Conservation (phyloP, 2,329 filamentous ascomycete species). For the Penicillium sp. region DNA sequence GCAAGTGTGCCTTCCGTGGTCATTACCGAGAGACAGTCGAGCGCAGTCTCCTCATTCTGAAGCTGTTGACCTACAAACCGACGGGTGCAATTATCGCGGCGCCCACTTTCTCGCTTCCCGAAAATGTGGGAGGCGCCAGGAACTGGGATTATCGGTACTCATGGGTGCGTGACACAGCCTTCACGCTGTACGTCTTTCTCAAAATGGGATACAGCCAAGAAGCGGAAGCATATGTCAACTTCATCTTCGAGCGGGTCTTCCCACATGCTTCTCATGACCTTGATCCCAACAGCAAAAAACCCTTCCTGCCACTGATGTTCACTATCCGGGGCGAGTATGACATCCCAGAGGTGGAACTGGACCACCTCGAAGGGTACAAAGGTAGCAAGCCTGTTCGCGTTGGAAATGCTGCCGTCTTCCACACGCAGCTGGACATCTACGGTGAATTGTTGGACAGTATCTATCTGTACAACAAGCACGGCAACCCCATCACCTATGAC, state of each 20-base stretch:
- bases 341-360: conserved; percentile 67
- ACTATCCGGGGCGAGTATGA: conserved; percentile 72
- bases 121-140: conserved; percentile 65
- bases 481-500: conserved; percentile 73
- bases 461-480: conserved; percentile 76
- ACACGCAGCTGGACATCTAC: conserved; percentile 76
- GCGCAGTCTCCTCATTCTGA: conserved; percentile 70
- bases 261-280: conserved; percentile 52
- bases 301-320: conserved; percentile 73
- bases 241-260: conserved; percentile 68
- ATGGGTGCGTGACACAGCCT: conserved; percentile 75
- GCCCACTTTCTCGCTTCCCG: conserved; percentile 74
- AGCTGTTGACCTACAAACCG: conserved; percentile 74
- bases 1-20: conserved; percentile 67
- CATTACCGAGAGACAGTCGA: conserved; percentile 70
- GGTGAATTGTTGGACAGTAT: conserved; percentile 75
- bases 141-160: conserved; percentile 58
- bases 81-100: conserved; percentile 75
- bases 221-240: conserved; percentile 74
- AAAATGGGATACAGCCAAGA: conserved; percentile 73
- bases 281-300: conserved; percentile 52
- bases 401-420: conserved; percentile 73
- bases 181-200: conserved; percentile 73
- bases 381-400: conserved; percentile 70
- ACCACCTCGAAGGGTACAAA: conserved; percentile 70